phyloP scores from a whole-genome alignment of 2,329 filamentous ascomycete species.

The Aspergillus ruber region DNA sequence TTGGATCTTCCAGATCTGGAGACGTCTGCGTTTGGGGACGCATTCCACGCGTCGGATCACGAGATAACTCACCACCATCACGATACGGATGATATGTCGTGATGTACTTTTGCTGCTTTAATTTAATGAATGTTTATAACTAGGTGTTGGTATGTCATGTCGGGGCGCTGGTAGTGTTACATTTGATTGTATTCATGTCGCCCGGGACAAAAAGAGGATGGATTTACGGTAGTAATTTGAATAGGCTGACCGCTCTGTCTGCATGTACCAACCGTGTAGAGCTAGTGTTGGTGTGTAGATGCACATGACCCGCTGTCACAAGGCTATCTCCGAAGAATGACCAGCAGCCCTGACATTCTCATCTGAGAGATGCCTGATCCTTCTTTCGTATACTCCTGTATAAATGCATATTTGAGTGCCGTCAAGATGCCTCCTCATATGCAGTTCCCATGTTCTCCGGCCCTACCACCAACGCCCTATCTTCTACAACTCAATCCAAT shows the following conservation, averaged over 20 bases:
- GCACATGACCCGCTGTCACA: too few relatives aligned
- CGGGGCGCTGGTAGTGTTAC: constrained; percentile 6
- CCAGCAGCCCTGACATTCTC: too few relatives aligned
- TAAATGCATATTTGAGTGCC: too few relatives aligned
- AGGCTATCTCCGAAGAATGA: too few relatives aligned
- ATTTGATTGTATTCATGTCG: constrained; percentile 3
- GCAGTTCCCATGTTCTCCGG: not conserved
- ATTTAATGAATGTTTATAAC: constrained; percentile 4
- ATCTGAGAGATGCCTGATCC: too few relatives aligned
- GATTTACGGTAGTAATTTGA: too few relatives aligned
- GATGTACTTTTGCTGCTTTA: not conserved
- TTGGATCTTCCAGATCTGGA: constrained; percentile 59
- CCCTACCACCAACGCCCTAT: not conserved
- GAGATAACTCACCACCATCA: constrained; percentile 35
- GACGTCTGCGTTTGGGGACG: constrained; percentile 76
- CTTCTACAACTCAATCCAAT: not conserved
- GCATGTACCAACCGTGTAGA: too few relatives aligned
- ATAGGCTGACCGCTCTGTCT: too few relatives aligned
- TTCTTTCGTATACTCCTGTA: too few relatives aligned
- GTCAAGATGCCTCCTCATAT: not conserved
- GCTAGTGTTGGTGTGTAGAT: too few relatives aligned
- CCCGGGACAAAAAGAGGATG: too few relatives aligned
- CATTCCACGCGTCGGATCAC: constrained; percentile 59
- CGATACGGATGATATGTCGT: constrained; percentile 35
- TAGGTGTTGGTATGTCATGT: not conserved